phyloP scores from a whole-genome alignment of 306 rosid species.

The Comarum palustre region DNA sequence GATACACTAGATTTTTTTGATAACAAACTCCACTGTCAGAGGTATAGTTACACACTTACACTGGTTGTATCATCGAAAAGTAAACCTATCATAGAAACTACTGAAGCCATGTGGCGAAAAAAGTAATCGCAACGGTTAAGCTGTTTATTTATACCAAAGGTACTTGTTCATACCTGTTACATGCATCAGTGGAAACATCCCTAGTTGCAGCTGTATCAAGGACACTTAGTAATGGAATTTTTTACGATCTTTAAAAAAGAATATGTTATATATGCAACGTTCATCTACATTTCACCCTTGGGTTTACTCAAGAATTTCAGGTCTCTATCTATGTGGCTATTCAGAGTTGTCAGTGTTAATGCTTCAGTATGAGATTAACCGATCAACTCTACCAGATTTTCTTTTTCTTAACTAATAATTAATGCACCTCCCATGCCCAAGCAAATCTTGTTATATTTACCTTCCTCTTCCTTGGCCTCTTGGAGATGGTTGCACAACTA shows the following conservation, averaged over 20 bases:
- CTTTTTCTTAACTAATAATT: neutral
- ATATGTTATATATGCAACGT: neutral
- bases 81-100: neutral
- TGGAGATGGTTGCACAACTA: slow-evolving; percentile 38
- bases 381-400: neutral
- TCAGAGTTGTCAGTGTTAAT: neutral
- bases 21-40: neutral
- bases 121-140: neutral
- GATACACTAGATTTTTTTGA: neutral
- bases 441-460: slow-evolving; percentile 26
- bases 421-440: neutral
- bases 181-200: neutral
- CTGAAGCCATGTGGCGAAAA: neutral
- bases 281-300: neutral
- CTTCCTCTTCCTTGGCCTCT: slow-evolving; percentile 65
- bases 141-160: neutral
- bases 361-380: neutral
- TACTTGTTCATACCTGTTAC: neutral
- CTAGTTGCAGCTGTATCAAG: neutral
- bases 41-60: neutral
- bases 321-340: neutral
- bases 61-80: neutral
- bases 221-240: neutral
- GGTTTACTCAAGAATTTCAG: neutral
- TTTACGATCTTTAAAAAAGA: neutral